phyloP scores from a whole-genome alignment of 2,329 filamentous ascomycete genomes.

The Dothideomycetidae sp. region DNA sequence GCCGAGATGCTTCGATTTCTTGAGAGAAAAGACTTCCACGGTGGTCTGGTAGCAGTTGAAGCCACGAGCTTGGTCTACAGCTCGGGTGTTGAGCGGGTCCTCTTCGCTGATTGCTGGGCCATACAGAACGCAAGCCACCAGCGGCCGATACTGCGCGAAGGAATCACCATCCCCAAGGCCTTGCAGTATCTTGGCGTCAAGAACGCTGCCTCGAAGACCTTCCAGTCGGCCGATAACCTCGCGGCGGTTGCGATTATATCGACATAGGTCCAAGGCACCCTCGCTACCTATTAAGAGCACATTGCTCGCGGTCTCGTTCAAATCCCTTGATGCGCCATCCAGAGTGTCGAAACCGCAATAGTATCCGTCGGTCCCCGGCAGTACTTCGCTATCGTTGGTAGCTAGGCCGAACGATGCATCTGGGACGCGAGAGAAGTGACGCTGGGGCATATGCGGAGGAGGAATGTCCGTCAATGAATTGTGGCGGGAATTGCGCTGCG shows the following conservation, averaged over 20 bases:
- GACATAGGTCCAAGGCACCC: slow-evolving; percentile 62
- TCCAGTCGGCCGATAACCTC: slow-evolving; percentile 57
- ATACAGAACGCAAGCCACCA: slow-evolving; percentile 69
- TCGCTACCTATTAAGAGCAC: slow-evolving; percentile 66
- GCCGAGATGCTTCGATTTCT: slow-evolving; percentile 54
- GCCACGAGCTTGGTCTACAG: slow-evolving; percentile 24
- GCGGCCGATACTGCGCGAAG: slow-evolving; percentile 45
- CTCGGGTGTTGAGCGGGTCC: slow-evolving; percentile 13
- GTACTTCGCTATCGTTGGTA: slow-evolving; percentile 14
- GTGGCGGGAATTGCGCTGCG: slow-evolving; percentile 1
- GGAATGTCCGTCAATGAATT: slow-evolving; percentile 16
- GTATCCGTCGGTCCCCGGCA: slow-evolving; percentile 42
- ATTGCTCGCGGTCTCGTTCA: slow-evolving; percentile 36
- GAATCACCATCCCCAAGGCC: slow-evolving; percentile 45
- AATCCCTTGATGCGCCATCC: slow-evolving; percentile 30
- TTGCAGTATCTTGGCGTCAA: slow-evolving; percentile 69
- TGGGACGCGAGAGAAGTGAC: slow-evolving; percentile 22
- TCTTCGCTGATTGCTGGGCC: slow-evolving; percentile 49
- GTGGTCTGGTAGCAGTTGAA: slow-evolving; percentile 66
- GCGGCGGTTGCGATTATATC: slow-evolving; percentile 56
- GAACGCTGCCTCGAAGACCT: slow-evolving; percentile 64
- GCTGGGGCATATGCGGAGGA: slow-evolving; percentile 23
- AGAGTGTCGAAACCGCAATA: slow-evolving; percentile 72
- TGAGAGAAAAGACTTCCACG: slow-evolving; percentile 77
- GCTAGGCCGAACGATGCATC: slow-evolving; percentile 23